Evolutionary conservation across 331 rosid genomes (phyloP).

Genomic region (Ulmus americana): DNA sequence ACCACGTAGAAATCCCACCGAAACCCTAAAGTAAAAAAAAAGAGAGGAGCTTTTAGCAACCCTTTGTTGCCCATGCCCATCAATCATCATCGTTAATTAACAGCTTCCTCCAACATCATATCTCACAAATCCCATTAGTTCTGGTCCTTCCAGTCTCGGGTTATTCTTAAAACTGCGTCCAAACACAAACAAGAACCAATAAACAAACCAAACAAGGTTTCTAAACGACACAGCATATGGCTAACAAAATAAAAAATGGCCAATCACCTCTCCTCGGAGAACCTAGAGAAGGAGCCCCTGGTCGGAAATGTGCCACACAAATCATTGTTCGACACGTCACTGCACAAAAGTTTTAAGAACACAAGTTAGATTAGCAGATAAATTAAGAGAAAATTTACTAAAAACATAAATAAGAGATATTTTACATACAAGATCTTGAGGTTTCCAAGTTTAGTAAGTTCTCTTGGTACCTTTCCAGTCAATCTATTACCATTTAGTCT

Average conservation of each 20-base stretch:
- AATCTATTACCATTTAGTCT: slow-evolving; percentile 61
- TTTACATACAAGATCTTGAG: slow-evolving; percentile 56
- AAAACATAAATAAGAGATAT: background rate
- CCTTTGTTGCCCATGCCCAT: slow-evolving; percentile 14
- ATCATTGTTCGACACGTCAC: slow-evolving; percentile 74
- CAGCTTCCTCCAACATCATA: slow-evolving; percentile 61
- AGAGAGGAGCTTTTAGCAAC: slow-evolving; percentile 15
- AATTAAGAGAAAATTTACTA: too few relatives aligned
- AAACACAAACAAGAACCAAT: slow-evolving; percentile 4
- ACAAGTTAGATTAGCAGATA: background rate
- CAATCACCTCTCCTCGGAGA: slow-evolving; percentile 45
- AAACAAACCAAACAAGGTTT: background rate
- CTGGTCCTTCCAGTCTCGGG: slow-evolving; percentile 76
- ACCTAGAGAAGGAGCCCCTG: slow-evolving; percentile 60
- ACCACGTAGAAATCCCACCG: background rate
- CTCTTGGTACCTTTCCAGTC: slow-evolving; percentile 48
- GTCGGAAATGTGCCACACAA: slow-evolving; percentile 79
- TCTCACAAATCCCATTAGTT: slow-evolving; percentile 86
- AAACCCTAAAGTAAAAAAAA: background rate
- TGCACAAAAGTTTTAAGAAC: slow-evolving; percentile 14
- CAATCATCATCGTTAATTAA: slow-evolving; percentile 34
- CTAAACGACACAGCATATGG: background rate
- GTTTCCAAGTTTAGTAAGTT: slow-evolving; percentile 43
- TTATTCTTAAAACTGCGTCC: slow-evolving; percentile 70
- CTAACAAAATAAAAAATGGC: background rate